phyloP scores from a whole-genome alignment of 495 filamentous ascomycete species.

The Endocarpon pusillum region DNA sequence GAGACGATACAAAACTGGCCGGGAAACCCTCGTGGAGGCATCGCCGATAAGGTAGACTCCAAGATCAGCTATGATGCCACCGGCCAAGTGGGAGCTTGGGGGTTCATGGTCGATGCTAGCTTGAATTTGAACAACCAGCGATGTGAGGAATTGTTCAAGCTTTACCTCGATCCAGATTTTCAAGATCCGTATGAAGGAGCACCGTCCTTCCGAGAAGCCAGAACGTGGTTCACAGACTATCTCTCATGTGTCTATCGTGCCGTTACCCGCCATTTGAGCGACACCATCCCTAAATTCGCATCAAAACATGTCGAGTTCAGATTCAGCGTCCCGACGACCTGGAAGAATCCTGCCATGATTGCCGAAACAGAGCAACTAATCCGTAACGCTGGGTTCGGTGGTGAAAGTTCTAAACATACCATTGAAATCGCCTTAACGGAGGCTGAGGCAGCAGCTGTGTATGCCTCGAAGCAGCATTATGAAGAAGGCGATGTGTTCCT shows the following conservation, averaged over 20 bases:
- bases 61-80: constrained; percentile 32
- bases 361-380: constrained; percentile 36
- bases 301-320: constrained; percentile 39
- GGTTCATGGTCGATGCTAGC: constrained; percentile 36
- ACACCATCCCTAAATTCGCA: constrained; percentile 27
- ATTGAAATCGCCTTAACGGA: constrained; percentile 48
- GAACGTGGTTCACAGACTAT: constrained; percentile 37
- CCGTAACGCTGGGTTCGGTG: constrained; percentile 31
- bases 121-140: constrained; percentile 22
- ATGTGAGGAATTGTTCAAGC: constrained; percentile 42
- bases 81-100: constrained; percentile 32
- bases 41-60: constrained; percentile 43
- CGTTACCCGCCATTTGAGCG: constrained; percentile 28
- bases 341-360: constrained; percentile 39
- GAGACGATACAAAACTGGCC: constrained; percentile 46
- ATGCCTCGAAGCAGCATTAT: constrained; percentile 27
- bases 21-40: constrained; percentile 31
- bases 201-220: constrained; percentile 28
- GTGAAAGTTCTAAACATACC: constrained; percentile 23
- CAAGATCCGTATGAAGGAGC: constrained; percentile 16
- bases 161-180: constrained; percentile 33
- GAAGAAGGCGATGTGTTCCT: constrained; percentile 25
- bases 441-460: constrained; percentile 50
- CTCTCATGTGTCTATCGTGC: constrained; percentile 36
- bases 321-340: constrained; percentile 53